Conservation (phyloP, 106 monocot species). For the Xerophyta viscosa region DNA sequence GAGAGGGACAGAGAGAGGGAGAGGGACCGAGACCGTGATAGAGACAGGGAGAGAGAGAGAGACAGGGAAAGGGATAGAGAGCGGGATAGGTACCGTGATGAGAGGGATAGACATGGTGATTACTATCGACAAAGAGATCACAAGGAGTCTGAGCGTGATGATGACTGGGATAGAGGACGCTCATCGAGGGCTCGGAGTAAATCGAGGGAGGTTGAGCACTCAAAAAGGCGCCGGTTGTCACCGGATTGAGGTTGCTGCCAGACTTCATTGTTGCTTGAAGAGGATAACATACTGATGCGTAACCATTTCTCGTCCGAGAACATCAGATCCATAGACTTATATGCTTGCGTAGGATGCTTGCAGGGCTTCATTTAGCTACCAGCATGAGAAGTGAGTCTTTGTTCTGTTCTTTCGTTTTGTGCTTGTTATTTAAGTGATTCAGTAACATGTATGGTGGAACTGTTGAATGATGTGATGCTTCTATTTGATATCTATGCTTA, state of each 20-base stretch:
- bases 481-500: neutral
- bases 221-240: conserved; percentile 50
- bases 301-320: too few species aligned
- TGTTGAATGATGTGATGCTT: neutral
- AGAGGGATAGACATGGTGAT: conserved; percentile 50
- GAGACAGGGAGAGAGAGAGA: conserved; percentile 30
- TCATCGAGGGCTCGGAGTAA: conserved; percentile 52
- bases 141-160: conserved; percentile 35
- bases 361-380: conserved; percentile 7
- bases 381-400: conserved; percentile 15
- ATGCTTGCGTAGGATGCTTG: conserved; percentile 18
- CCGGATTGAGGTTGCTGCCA: conserved; percentile 36
- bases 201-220: conserved; percentile 71
- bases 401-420: conserved; percentile 1
- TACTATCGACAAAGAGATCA: conserved; percentile 55
- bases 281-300: neutral
- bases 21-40: conserved; percentile 37
- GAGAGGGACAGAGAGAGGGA: too few species aligned
- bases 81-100: too few species aligned
- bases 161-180: conserved; percentile 69
- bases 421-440: neutral
- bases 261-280: conserved; percentile 8
- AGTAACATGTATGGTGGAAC: conserved; percentile 9
- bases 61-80: conserved; percentile 43
- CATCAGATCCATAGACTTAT: neutral